Conservation (phyloP, 768 basidiomycete genomes). For the Tulasnella sp. region DNA sequence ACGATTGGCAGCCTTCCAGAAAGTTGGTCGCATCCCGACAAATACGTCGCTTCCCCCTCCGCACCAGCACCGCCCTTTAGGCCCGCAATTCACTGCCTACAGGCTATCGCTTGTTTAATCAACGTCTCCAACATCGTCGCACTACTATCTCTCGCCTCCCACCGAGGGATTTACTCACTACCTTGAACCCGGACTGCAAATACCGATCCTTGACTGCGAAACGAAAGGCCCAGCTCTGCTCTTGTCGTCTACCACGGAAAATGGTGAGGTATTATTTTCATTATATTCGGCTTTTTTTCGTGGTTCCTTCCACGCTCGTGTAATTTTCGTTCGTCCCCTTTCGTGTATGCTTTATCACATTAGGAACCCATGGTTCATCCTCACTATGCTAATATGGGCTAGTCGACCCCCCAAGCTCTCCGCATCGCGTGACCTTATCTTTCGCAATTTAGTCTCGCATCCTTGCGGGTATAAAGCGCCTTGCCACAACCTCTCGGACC, state of each 20-base stretch:
- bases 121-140: background rate
- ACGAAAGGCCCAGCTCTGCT: background rate
- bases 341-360: background rate
- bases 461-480: conserved; percentile 82
- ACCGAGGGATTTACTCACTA: background rate
- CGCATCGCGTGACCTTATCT: conserved; percentile 2
- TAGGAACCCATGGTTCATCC: background rate
- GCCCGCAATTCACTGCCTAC: background rate
- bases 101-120: background rate
- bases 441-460: conserved; percentile 64
- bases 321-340: background rate
- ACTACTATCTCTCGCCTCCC: background rate
- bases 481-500: conserved; percentile 73
- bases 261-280: background rate
- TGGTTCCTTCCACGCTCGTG: background rate
- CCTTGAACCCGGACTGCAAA: background rate
- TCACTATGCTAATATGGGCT: background rate
- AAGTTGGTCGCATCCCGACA: background rate
- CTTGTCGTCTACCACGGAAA: background rate
- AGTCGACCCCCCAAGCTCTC: background rate
- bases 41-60: background rate
- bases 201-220: background rate
- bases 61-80: background rate
- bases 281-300: background rate
- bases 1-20: background rate